Base-by-base conservation (phyloP, 2,329 filamentous ascomycete species). In the Botrytis galanthina region DNA sequence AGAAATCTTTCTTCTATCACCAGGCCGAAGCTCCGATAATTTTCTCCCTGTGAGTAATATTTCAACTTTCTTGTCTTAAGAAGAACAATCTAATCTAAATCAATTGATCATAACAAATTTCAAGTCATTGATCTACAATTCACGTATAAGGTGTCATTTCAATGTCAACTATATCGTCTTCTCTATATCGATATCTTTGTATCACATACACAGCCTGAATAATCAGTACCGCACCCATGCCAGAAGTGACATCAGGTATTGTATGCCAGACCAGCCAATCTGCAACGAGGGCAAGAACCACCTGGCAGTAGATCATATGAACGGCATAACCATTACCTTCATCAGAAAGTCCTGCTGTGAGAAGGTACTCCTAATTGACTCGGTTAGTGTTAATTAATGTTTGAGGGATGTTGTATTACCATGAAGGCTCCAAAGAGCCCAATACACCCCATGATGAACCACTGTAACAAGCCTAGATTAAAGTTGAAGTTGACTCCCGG, bases 261-360 rank as follows among this genome's bases (percentile, higher is more conserved):
- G 26, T 42, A 63, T 63, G 20, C 60, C 60, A 63, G 20, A 63
- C n/a, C 60, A 63, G 60, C 35, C 60, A 29, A 63, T 63, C 60
- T 18, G 39, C 60, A 35, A 63, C 18, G 60, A 63, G 60, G 5
- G 60, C 60, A 42, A 63, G 20, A 26, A 63, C 35, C 10, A 63
- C 60, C 35, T 63, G 60, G 26, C 42, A 63, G 60, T 63, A 63
- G 22, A 63, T 63, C 60, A 63, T 63, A 26, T 63, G 60, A 22
- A 63, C 16, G 10, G 60, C 60, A 42, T 35, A 42, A 35, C 60
- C 16, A n/a, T 63, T n/a, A 42, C 32, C 60, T 63, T 63, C 60
- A 16, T 42, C 35, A 22, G 60, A 63, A 63, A 63, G 60, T 8
- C 60, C 22, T 26, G 51, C 51, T 54, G 51, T 54, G 4, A 54